Evolutionary conservation across 2,329 filamentous ascomycete genomes (phyloP).

Genomic region (Pyricularia grisea): DNA sequence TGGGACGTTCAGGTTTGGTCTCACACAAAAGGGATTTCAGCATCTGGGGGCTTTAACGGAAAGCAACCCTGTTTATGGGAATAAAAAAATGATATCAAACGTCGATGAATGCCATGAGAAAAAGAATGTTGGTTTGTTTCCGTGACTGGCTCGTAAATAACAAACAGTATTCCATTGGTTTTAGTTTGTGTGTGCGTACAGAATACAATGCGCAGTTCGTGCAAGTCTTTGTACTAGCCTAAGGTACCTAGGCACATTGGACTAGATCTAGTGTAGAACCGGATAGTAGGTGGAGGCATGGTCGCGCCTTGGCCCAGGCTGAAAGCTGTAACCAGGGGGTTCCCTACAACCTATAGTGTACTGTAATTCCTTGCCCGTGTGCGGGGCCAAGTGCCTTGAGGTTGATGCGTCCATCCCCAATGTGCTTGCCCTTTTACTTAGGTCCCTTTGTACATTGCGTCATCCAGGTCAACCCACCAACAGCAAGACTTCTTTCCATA

Average conservation of each 20-base stretch:
- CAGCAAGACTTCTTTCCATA: not conserved
- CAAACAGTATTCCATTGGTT: not conserved
- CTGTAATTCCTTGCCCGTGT: not conserved
- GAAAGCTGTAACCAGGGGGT: not conserved
- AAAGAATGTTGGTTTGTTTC: not conserved
- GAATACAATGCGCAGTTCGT: not conserved
- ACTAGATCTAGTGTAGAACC: too few species aligned
- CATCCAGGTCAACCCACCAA: not conserved
- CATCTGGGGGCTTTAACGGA: slow-evolving; percentile 3
- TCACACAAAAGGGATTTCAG: slow-evolving; percentile 2
- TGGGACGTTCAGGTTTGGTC: slow-evolving; percentile 6
- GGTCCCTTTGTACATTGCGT: not conserved
- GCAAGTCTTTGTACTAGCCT: not conserved
- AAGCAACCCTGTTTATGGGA: slow-evolving; percentile 4
- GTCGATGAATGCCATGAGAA: slow-evolving; percentile 1
- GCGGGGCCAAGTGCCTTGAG: not conserved
- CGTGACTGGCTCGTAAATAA: not conserved
- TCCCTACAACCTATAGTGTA: not conserved
- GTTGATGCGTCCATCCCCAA: not conserved
- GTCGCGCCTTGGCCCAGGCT: not conserved
- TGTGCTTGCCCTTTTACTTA: not conserved
- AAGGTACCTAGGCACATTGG: too few species aligned
- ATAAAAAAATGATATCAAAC: not conserved
- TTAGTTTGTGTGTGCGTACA: not conserved
- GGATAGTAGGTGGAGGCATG: not conserved